Base-by-base conservation (phyloP, 176 grass and related monocot genomes). In the Aegilops sharonensis region DNA sequence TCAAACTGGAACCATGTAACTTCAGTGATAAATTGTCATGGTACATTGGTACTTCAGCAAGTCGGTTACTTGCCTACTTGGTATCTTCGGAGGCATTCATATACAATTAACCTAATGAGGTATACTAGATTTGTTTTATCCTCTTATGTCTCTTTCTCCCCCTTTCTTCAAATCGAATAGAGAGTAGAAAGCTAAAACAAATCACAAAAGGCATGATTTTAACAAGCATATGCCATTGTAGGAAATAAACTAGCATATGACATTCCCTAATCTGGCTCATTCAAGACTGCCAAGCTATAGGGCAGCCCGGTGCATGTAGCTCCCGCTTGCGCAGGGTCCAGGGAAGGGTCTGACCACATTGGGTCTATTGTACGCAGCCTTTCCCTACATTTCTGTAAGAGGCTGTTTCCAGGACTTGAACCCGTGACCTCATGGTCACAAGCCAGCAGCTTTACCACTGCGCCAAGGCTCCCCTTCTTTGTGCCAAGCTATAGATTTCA, bases 251-350 rank as follows among this genome's bases (percentile, higher is more conserved):
- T 54, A 54, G 50, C 50, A 54, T 54, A 54, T 54, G 50, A 5
- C 50, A 89, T 84, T 64, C n/a, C 32, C 66, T 24, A 36, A 80
- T 80, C 66, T 57, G 23, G 76, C 36, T 80, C 32, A 80, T 42
- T 66, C 57, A 60, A 74, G 60, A 43, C 17, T 20, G 6, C 35
- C 35, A 36, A 36, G 35, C 35, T 36, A 36, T 36, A 36, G 35
- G 35, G 35, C 35, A 36, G 35, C 35, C 35, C 35, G 35, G 35
- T 36, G 35, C 35, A 36, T 36, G 35, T 36, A 36, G 35, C 35
- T 36, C 35, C 35, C 35, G 35, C 35, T 36, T 36, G 35, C 35
- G 6, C 36, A 37, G 6, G 36, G 36, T 37, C 36, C 36, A 6
- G 36, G 36, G 36, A 37, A 37, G 6, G 36, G 36, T 37, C 36